Evolutionary conservation across 2,329 filamentous ascomycete genomes (phyloP), one percentile per base, ranked within the genome.

Genomic region (Fusarium staphyleae): DNA sequence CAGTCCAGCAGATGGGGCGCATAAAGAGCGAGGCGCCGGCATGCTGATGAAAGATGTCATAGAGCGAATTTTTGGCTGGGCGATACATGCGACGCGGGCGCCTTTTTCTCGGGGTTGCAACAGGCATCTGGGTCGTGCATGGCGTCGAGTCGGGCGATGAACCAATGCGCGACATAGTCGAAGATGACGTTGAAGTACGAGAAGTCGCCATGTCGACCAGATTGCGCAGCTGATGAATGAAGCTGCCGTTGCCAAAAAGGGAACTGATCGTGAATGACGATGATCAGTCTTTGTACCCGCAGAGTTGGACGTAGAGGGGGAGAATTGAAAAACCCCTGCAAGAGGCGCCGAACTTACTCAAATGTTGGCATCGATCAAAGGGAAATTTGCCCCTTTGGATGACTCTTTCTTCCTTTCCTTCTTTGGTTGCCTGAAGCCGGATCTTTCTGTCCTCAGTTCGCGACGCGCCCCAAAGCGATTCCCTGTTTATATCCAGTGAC

Each of bases 1-100:
- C 81, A 13, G 78, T 84, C 83, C 83, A 86, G 64, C 75, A 78
- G 37, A 84, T 78, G 2, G 83, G 83, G 19, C 77, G 74, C 40
- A 81, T 69, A 52, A 78, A 84, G 15, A 86, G 78, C 1, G 77
- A 74, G 0, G 66, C 69, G 35, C 80, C 77, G 28, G 75, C 68
- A 62, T 85, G 66, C 16, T 79, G 72, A 54, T 78, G 77, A 54
- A 86, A 73, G 36, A 82, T 73, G 55, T 81, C 80, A 63, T 78
- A 80, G 16, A 86, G 71, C 0, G 83, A 85, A 15, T 78, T 77
- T 15, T 72, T 69, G 36, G 78, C 75, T 0, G 81, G 78, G 3
- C 71, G 72, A 9, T 66, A 75, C 32, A 75, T 70, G 48, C 67
- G 66, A 55, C 69, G 66, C 32, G 62, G 64, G 40, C 52, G 67